A percentile compares a stretch with the other conserved stretches of the same genome.
These are phyloP conservation scores for Neonectria sp. DNA, from an alignment of 2,329 filamentous ascomycete genomes.

Conservation along the genomic window DNA sequence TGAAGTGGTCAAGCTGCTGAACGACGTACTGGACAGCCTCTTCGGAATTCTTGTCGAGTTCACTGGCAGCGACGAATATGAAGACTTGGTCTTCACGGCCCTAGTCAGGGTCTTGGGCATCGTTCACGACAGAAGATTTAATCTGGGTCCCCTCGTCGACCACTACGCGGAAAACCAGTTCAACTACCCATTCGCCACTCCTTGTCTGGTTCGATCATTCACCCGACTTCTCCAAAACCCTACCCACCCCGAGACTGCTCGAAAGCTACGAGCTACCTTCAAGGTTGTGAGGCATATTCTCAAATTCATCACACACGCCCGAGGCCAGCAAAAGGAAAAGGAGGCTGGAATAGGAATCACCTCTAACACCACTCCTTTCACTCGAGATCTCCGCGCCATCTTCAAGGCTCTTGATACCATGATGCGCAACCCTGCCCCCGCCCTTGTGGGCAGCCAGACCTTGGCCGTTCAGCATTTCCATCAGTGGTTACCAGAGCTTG, in stretches of 20 bases:
- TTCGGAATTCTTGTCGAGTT: slow-evolving; percentile 94
- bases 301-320: slow-evolving; percentile 93
- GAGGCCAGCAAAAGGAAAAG: slow-evolving; percentile 89
- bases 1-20: slow-evolving; percentile 94
- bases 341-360: slow-evolving; percentile 90
- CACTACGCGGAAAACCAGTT: slow-evolving; percentile 91
- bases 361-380: slow-evolving; percentile 80
- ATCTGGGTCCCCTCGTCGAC: slow-evolving; percentile 90
- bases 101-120: slow-evolving; percentile 93
- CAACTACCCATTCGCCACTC: slow-evolving; percentile 93
- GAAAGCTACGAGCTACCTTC: slow-evolving; percentile 90
- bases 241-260: slow-evolving; percentile 85
- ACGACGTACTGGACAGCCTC: slow-evolving; percentile 89
- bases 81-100: slow-evolving; percentile 92
- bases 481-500: slow-evolving; percentile 94
- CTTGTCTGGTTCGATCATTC: slow-evolving; percentile 90
- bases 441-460: slow-evolving; percentile 94
- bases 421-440: slow-evolving; percentile 89
- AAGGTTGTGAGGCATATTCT: slow-evolving; percentile 95
- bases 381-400: slow-evolving; percentile 85
- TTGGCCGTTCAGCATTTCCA: slow-evolving; percentile 97
- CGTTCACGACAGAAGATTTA: slow-evolving; percentile 94
- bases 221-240: slow-evolving; percentile 86
- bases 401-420: slow-evolving; percentile 92
- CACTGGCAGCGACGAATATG: slow-evolving; percentile 91